Base-by-base conservation (phyloP, 2,329 filamentous ascomycete genomes). In the Exserohilum rostratum region DNA sequence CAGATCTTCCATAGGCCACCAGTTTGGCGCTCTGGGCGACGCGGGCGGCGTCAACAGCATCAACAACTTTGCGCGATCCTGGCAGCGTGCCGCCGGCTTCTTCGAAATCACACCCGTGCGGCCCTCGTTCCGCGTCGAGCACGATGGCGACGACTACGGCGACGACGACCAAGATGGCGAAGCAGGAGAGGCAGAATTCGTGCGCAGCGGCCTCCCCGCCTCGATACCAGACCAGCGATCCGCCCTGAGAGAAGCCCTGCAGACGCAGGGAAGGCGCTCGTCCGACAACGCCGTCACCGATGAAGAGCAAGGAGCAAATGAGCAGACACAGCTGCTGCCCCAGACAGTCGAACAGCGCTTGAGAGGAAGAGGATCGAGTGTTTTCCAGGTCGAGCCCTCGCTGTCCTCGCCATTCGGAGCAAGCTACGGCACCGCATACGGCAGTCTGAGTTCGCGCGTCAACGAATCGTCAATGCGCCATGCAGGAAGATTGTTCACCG, bases 1-100 rank as follows among this genome's bases (percentile, higher is more conserved):
- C 46, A 77, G 75, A 44, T 82, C 80, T 20, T 82, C 79, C 6
- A 76, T 82, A 64, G 77, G 78, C 7, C 76, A 82, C 69, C 80
- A 83, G 45, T 71, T 85, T 50, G 75, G 78, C 42, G 76, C 80
- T 6, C 58, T 80, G 17, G 67, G 90, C 62, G 87, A 96, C 57
- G 88, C 90, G 43, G 95, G 93, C 61, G 93, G 93, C 46, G 89
- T 93, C 57, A 98, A 98, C 80, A 96, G 90, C 75, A 90, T 98
- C 67, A 89, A 95, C 69, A 96, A 93, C 68, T 98, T 98, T 72
- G 90, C 93, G 39, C 86, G 90, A 57, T 96, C 91, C 66, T 96
- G 92, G 90, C 91, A 93, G 76, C 87, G 93, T 72, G 93, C 93
- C 33, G 91, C 92, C 22, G 88, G 84, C 53, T 98, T 98, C 75